Evolutionary conservation across 768 basidiomycete species (phyloP), one percentile per base, ranked within the genome.

Genomic region (Rhodosporidiobolus sp.): DNA sequence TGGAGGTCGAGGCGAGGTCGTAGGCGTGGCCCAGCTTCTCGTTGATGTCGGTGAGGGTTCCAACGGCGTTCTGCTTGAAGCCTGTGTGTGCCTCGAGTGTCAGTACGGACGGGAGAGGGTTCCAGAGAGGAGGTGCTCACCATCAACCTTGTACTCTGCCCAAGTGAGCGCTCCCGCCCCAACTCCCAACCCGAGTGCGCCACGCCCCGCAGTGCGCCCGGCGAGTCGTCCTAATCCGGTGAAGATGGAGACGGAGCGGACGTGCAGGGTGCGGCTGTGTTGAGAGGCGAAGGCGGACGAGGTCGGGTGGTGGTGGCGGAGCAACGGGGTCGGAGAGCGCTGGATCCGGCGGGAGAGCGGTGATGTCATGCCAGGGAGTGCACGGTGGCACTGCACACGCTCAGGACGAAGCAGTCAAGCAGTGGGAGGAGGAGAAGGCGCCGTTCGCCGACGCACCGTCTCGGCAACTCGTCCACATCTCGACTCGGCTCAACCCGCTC

Each of bases 101-200:
- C 87, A 35, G 86, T 81, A 54, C 90, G 84, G 87, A 34, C 46
- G 54, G 9, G 24, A 7, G 32, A 53, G 52, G 52, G 52, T 45
- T 52, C 12, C 26, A 22, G 4, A 28, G 6, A 9, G 4, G 26
- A 9, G 54, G n/a, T 8, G 19, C 86, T 75, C 72, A 92, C 94
- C 92, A 84, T 98, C 94, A 78, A 95, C 89, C 83, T 94, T 94
- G 84, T 95, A 95, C 80, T 95, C 94, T 30, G 93, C 94, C 82
- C 96, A 98, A 9, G 91, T 92, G 67, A 95, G 83, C 0, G 92
- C 89, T 17, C 94, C 94, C 0, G 90, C 94, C 8, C 94, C 94
- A 34, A 94, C 86, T 1, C 74, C 77, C 6, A 76, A 64, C 12
- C 71, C 71, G 30, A 76, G 46, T 6, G 48, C 75, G 7, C 75